phyloP scores from a whole-genome alignment of 208 protist genomes.

The Acanthamoeba pearcei region DNA sequence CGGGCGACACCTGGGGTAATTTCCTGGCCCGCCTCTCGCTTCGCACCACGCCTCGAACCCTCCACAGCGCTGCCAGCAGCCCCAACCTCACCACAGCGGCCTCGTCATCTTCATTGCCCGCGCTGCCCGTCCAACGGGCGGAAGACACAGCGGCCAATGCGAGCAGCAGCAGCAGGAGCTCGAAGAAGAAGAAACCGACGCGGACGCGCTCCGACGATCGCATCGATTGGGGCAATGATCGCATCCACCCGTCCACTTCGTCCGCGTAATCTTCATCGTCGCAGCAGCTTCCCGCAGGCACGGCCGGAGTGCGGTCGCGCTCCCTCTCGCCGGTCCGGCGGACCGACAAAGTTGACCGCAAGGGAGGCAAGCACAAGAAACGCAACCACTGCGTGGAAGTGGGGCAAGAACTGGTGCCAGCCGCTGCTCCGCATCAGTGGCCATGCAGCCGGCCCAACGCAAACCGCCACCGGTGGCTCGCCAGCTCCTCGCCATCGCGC shows the following conservation, averaged over 20 bases:
- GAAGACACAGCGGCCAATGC: neutral
- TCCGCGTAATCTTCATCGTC: neutral
- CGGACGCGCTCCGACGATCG: neutral
- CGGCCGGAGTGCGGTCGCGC: neutral
- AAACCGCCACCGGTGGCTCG: too few relatives aligned
- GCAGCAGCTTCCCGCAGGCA: neutral
- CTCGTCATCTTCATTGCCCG: neutral
- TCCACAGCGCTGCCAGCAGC: neutral
- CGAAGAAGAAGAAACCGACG: neutral
- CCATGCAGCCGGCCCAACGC: too few relatives aligned
- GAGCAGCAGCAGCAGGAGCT: slow-evolving; percentile 1
- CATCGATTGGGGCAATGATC: slow-evolving; percentile 15
- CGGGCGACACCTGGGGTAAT: slow-evolving; percentile 24
- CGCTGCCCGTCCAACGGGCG: neutral
- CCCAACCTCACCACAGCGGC: neutral
- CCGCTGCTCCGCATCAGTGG: too few relatives aligned
- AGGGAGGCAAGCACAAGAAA: neutral
- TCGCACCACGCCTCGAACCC: neutral
- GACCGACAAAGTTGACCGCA: neutral
- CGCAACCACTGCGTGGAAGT: neutral
- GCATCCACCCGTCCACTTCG: neutral
- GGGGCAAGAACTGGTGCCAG: too few relatives aligned
- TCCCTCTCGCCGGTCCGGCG: neutral
- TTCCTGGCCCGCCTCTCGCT: slow-evolving; percentile 8
- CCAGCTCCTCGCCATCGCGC: too few relatives aligned